Percentiles rank a stretch among this genome's conserved stretches.
phyloP scores from a whole-genome alignment of 441 rosid species.

The Breynia disticha region DNA sequence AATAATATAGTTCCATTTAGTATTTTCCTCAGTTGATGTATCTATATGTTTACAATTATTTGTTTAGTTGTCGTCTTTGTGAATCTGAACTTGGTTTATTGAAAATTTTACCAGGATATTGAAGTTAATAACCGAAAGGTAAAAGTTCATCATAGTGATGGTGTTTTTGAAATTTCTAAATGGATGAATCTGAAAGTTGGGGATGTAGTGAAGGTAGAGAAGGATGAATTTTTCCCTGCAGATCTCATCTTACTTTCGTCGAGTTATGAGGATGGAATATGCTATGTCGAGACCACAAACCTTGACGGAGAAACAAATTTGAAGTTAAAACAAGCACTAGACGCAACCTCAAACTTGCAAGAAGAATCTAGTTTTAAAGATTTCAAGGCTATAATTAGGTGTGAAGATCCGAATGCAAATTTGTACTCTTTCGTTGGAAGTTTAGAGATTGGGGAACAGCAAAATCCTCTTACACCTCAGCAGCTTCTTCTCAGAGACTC shows the following conservation, averaged over 20 bases:
- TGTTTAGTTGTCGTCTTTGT: background rate
- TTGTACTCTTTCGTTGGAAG: constrained; percentile 79
- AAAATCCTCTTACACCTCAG: constrained; percentile 71
- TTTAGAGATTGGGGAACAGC: constrained; percentile 51
- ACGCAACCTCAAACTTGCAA: constrained; percentile 35
- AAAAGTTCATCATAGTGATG: constrained; percentile 42
- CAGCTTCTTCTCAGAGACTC: constrained; percentile 93
- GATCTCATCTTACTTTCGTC: constrained; percentile 78
- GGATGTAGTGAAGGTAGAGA: constrained; percentile 62
- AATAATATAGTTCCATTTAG: too few relatives aligned
- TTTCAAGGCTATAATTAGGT: constrained; percentile 53
- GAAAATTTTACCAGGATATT: constrained; percentile 47
- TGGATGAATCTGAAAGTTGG: constrained; percentile 79
- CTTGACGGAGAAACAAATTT: constrained; percentile 86
- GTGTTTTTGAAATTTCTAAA: constrained; percentile 31
- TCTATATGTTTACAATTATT: too few relatives aligned
- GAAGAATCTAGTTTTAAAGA: constrained; percentile 42
- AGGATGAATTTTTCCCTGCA: constrained; percentile 76
- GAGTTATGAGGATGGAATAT: constrained; percentile 61
- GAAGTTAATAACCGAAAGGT: constrained; percentile 55
- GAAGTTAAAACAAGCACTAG: constrained; percentile 63
- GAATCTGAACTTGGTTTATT: background rate
- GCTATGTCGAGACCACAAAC: constrained; percentile 89
- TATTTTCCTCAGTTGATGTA: too few relatives aligned
- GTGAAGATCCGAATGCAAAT: constrained; percentile 87